Base-by-base conservation (phyloP, 31 red algal species). In the Endocladia muricata region DNA sequence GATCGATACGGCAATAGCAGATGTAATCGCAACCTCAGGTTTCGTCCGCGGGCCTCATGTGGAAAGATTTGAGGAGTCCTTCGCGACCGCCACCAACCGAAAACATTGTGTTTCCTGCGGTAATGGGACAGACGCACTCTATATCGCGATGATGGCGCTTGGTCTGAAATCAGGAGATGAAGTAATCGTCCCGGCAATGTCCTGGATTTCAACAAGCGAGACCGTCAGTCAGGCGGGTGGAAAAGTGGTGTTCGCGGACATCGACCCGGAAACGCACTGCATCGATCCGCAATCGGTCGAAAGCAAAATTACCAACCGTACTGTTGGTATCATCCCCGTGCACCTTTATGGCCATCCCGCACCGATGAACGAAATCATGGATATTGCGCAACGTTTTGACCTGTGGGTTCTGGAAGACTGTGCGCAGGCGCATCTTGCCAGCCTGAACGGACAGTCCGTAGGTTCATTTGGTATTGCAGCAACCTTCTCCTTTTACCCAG, bases 291-390 rank as follows among this genome's bases (percentile, higher is more conserved):
- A 15, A 57, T 39, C 19, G 13, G 36, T 72, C 11, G 67, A 72
- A 30, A 39, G 37, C 11, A 30, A 22, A 15, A 47, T 72, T 15
- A 72, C 30, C n/a, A 39, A 72, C 8, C 15, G 30, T 9, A 57
- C 67, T 17, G 55, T 56, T n/a, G 67, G 37, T 15, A 57, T 72
- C 55, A 57, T 72, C 13, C 67, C 67, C 8, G 67, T 72, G 29
- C 37, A 30, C 55, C 15, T 72, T 17, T 72, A 72, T 57, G 67
- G 67, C 17, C 67, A 72, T 22, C 15, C 39, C 41, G 67, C 67
- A 47, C 15, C 44, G 11, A 56, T 56, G 39, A 72, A 22, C 67
- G 67, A 15, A 11, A 47, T 72, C 30, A 57, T 26, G 17, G 39
- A 9, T 11, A 72, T 72, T 15, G 30, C 39, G 8, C 11, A 48